phyloP scores from a whole-genome alignment of 371 early-diverging fungal species.

The Cladochytrium tenue region DNA sequence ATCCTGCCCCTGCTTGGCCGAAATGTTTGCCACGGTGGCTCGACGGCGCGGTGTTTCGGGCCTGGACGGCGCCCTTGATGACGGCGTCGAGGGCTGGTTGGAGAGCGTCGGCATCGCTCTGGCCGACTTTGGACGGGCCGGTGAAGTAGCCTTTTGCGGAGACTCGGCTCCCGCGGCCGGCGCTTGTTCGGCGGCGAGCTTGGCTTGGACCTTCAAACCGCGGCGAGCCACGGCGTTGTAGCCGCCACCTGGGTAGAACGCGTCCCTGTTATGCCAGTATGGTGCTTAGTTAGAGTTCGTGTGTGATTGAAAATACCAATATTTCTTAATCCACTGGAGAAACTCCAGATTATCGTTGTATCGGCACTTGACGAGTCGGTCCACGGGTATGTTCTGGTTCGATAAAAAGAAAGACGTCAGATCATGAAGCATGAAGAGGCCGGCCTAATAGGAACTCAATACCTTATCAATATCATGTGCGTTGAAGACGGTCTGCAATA shows the following conservation, averaged over 20 bases:
- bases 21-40: not conserved
- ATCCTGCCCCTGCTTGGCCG: not conserved
- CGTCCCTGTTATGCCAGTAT: conserved; percentile 56
- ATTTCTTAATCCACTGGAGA: conserved; percentile 84
- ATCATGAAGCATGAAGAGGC: not conserved
- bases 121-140: not conserved
- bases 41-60: not conserved
- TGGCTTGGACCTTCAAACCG: conserved; percentile 20
- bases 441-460: conserved; percentile 19
- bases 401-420: not conserved
- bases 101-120: not conserved
- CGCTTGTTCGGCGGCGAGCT: not conserved
- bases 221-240: conserved; percentile 80
- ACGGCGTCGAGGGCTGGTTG: not conserved
- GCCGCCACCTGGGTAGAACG: conserved; percentile 66
- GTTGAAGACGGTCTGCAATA: conserved; percentile 75
- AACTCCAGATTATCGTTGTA: conserved; percentile 93
- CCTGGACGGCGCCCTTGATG: not conserved
- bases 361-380: conserved; percentile 78
- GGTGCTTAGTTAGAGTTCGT: not conserved
- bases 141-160: not conserved
- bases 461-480: conserved; percentile 61
- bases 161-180: not conserved
- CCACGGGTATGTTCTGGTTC: conserved; percentile 66
- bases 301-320: conserved; percentile 46